Percentiles rank a stretch among this genome's conserved stretches.
Evolutionary conservation across 1,284 basidiomycete genomes (phyloP).

Genomic region (Thelephora terrestris): DNA sequence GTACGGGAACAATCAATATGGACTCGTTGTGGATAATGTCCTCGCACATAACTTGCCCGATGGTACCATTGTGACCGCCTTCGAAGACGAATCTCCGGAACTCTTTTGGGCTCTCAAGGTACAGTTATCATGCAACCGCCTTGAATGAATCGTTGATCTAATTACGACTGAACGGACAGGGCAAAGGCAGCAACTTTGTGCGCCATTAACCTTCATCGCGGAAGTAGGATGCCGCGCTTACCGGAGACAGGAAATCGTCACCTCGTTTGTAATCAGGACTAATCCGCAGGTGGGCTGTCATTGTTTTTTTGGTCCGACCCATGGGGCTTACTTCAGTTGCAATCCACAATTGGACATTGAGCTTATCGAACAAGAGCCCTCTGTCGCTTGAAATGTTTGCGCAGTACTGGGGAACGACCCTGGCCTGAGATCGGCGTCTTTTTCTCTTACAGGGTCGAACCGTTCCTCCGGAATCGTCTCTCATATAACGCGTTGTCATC

Average conservation of each 20-base stretch:
- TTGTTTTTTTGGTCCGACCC: too few species aligned
- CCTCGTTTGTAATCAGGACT: too few species aligned
- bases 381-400: too few species aligned
- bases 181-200: not conserved
- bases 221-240: too few species aligned
- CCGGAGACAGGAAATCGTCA: too few species aligned
- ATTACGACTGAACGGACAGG: not conserved
- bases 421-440: slow-evolving; percentile 17
- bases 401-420: slow-evolving; percentile 19
- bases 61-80: slow-evolving; percentile 24
- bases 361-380: too few species aligned
- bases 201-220: not conserved
- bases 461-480: slow-evolving; percentile 39
- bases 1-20: slow-evolving; percentile 30
- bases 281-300: too few species aligned
- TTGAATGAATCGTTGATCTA: not conserved
- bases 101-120: slow-evolving; percentile 21
- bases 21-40: slow-evolving; percentile 35
- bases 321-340: too few species aligned
- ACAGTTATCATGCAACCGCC: not conserved
- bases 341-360: too few species aligned
- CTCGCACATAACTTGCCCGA: slow-evolving; percentile 27
- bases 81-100: slow-evolving; percentile 17
- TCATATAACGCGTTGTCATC: slow-evolving; percentile 26
- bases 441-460: slow-evolving; percentile 43